These are phyloP conservation scores for Zygosaccharomyces gambellarensis DNA, from an alignment of 805 yeast species.

Conservation along the genomic window DNA sequence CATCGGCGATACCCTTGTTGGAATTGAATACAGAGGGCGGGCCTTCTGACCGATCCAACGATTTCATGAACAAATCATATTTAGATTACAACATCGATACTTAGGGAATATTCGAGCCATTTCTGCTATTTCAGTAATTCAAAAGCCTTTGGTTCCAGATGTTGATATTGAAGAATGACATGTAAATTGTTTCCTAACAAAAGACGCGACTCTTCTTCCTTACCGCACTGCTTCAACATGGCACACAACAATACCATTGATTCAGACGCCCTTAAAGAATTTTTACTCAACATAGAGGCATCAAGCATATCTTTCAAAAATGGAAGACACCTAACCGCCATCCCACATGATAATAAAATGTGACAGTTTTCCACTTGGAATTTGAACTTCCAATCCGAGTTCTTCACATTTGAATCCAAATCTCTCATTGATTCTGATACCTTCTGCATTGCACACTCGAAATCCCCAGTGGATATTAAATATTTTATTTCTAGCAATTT, in stretches of 20 bases:
- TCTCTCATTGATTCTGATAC: slow-evolving; percentile 20
- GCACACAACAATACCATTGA: slow-evolving; percentile 44
- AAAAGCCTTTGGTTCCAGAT: slow-evolving; percentile 5
- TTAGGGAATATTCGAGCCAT: neutral
- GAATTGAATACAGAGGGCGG: slow-evolving; percentile 13
- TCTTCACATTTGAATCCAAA: slow-evolving; percentile 18
- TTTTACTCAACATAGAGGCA: slow-evolving; percentile 44
- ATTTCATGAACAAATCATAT: neutral
- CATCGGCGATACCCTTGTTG: slow-evolving; percentile 56
- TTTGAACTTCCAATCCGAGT: slow-evolving; percentile 28
- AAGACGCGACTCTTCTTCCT: slow-evolving; percentile 36
- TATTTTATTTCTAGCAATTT: slow-evolving; percentile 39
- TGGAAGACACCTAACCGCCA: slow-evolving; percentile 48
- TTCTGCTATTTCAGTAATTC: slow-evolving; percentile 1
- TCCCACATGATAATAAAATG: slow-evolving; percentile 38
- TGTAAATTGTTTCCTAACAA: slow-evolving; percentile 8
- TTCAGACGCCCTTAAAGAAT: slow-evolving; percentile 42
- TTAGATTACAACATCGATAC: slow-evolving; percentile 7
- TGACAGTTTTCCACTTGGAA: slow-evolving; percentile 25
- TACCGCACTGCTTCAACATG: slow-evolving; percentile 40
- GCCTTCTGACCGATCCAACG: neutral
- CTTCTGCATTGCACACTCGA: slow-evolving; percentile 26
- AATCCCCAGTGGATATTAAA: slow-evolving; percentile 33
- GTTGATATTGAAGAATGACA: slow-evolving; percentile 9
- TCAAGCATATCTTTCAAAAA: slow-evolving; percentile 46